phyloP scores from a whole-genome alignment of 352 stramenopile species.

The Saprolegnia parasitica region DNA sequence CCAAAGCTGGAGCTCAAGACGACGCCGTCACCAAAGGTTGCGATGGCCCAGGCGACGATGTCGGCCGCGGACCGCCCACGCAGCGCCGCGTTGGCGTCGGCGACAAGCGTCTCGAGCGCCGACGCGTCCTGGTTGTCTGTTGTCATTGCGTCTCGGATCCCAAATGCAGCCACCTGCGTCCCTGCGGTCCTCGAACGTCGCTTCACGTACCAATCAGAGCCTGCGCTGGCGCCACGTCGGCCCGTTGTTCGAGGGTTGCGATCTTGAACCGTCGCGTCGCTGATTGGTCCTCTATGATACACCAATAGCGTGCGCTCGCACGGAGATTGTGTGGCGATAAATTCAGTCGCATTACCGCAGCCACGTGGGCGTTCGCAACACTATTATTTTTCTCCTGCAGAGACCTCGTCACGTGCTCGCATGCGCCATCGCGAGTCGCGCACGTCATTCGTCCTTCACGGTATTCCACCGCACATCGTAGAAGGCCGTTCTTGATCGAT shows the following conservation, averaged over 20 bases:
- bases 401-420: too few species aligned
- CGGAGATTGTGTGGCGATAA: background rate
- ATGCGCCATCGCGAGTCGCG: too few species aligned
- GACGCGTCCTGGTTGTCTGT: background rate
- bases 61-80: slow-evolving; percentile 46
- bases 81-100: slow-evolving; percentile 58
- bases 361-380: too few species aligned
- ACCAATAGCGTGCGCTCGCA: too few species aligned
- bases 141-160: background rate
- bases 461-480: too few species aligned
- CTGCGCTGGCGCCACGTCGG: background rate
- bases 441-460: too few species aligned
- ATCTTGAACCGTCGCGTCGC: slow-evolving; percentile 7
- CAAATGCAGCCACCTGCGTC: background rate
- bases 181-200: background rate
- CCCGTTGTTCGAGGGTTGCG: background rate
- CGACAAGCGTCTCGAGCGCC: slow-evolving; percentile 55
- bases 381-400: too few species aligned
- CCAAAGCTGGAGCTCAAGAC: slow-evolving; percentile 83
- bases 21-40: slow-evolving; percentile 57
- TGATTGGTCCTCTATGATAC: background rate
- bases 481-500: too few species aligned
- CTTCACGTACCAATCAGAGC: background rate
- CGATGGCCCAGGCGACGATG: slow-evolving; percentile 65
- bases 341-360: too few species aligned